Conservation (phyloP, 78 protist genomes). For the Dictyostelium capitatum region DNA sequence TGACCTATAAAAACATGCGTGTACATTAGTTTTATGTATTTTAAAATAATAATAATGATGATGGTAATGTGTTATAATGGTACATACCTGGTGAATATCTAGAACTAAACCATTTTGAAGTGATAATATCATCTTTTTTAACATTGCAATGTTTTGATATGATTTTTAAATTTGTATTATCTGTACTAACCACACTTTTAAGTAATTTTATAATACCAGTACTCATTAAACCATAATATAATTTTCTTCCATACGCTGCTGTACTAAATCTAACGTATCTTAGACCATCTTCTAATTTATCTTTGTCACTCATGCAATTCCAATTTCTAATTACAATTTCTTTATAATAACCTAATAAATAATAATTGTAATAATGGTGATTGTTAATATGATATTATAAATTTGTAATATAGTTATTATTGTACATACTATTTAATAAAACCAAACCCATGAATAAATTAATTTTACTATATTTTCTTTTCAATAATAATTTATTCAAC, state of each 20-base stretch:
- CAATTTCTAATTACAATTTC: slow-evolving; percentile 58
- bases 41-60: no score
- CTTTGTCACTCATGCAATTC: slow-evolving; percentile 30
- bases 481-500: slow-evolving; percentile 43
- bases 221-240: slow-evolving; percentile 63
- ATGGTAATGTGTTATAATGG: no score
- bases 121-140: slow-evolving; percentile 54
- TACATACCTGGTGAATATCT: slow-evolving; percentile 56
- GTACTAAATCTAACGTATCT: slow-evolving; percentile 64
- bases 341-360: slow-evolving; percentile 55
- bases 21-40: no score
- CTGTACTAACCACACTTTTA: slow-evolving; percentile 45
- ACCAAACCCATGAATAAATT: slow-evolving; percentile 64
- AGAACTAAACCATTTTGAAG: slow-evolving; percentile 68
- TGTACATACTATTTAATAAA: slow-evolving; percentile 49
- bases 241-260: slow-evolving; percentile 66
- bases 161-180: slow-evolving; percentile 44
- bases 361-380: no score
- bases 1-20: not conserved
- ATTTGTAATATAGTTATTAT: no score
- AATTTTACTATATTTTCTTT: slow-evolving; percentile 40
- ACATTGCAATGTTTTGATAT: slow-evolving; percentile 43
- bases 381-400: no score
- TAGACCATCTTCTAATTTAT: slow-evolving; percentile 33
- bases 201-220: not conserved